Base-by-base conservation (phyloP, 176 grass and related monocot genomes). In the Thalia dealbata region DNA sequence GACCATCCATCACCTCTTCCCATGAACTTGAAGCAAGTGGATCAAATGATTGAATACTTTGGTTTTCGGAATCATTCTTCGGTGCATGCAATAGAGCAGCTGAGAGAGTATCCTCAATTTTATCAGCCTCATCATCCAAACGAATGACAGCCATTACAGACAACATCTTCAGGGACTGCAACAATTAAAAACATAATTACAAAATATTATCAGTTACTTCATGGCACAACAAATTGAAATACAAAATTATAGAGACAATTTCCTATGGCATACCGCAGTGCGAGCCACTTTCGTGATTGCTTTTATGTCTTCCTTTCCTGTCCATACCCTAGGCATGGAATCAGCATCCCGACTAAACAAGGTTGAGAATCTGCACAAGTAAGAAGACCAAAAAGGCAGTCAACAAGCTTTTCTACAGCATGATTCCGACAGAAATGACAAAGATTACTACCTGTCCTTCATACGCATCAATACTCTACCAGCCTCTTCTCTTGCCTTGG, bases 241-340 rank as follows among this genome's bases (percentile, higher is more conserved):
- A 26, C 14, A 19, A 73, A 23, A 28, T 56, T 54, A 44, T 25
- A 56, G 48, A 77, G 22, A 70, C 52, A 70, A 75, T 72, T 77
- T 64, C 72, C 25, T 55, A 55, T 58, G 64, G 64, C 85, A 27
- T 99, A 99, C 95, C 52, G 79, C 85, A 82, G 90, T 91, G 30
- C 90, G 90, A 76, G 95, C 90, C 54, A 85, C 76, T 90, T 99
- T 99, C 68, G 95, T 99, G 52, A 99, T 99, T 52, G 95, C 78
- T 87, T 87, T 99, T 51, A 99, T 93, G 75, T 99, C 95, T 82
- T 99, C 95, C 59, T 95, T 99, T 75, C 95, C 95, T 41, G 95
- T 95, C 95, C 95, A 99, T 58, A 99, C 79, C 75, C 95, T 86
- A 69, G 90, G 95, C 90, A 99, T 99, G 2, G 93, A 97, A 64